Evolutionary conservation across 768 basidiomycete species (phyloP), one percentile per base, ranked within the genome.

Genomic region (Leccinum subgranulosum): DNA sequence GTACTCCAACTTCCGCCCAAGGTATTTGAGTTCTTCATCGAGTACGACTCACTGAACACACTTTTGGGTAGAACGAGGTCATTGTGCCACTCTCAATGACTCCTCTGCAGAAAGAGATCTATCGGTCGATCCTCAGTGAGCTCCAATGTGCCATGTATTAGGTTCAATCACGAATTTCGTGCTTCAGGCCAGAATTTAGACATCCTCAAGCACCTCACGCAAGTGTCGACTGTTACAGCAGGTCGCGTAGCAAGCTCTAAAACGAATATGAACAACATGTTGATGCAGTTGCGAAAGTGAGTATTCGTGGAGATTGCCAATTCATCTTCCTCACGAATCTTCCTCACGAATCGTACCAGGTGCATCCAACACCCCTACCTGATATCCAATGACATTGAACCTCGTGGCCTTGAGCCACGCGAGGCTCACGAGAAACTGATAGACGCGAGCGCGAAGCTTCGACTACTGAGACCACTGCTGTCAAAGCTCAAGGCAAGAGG

Each of bases 341-440:
- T 49, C 33, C 21, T 56, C 14, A 59, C n/a, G 36, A 58, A 25
- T 53, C 28, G 47, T 23, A 46, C 43, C 49, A 93, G 91, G 73
- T 93, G 91, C 69, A 74, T 94, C 15, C 94, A 96, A 74, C 94
- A 97, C 71, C 94, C 94, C 0, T 96, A 96, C 68, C 80, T 96
- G 50, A 86, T 91, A 54, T 85, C 84, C 12, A 79, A 84, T 53
- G 85, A 86, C 45, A 87, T 98, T 21, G 95, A 97, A 63, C 88
- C 90, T 51, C 76, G 74, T 36, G 83, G 80, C 15, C 66, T 94
- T 23, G 63, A 80, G 14, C 64, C 72, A 2, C 69, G 69, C 45
- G 89, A 90, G 63, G 80, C 82, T 19, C 94, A 97, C 61, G 84
- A 85, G 43, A 88, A 87, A 63, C 74, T 97, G 34, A 85, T 94